Evolutionary conservation across 1,284 basidiomycete species (phyloP).

Genomic region (Microbotryum lychnidis-dioicae): DNA sequence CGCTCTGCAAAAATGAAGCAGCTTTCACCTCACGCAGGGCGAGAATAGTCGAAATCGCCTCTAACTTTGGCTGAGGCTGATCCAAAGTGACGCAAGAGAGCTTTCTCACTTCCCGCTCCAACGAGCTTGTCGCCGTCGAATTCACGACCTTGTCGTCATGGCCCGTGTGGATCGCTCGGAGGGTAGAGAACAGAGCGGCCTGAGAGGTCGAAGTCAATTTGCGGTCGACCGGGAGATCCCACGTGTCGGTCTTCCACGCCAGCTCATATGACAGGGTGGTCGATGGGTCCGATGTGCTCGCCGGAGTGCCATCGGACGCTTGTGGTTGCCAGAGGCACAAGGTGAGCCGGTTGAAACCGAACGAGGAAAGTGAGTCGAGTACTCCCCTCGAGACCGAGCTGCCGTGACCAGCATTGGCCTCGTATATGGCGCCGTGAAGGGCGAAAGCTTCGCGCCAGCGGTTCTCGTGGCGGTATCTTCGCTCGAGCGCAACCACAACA

Average conservation of each 20-base stretch:
- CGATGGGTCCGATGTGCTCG: slow-evolving; percentile 1
- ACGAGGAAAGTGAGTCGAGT: slow-evolving; percentile 67
- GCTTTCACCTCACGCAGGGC: slow-evolving; percentile 63
- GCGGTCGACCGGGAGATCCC: slow-evolving; percentile 71
- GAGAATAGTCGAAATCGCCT: slow-evolving; percentile 60
- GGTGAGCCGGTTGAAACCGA: slow-evolving; percentile 73
- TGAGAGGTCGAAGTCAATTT: slow-evolving; percentile 38
- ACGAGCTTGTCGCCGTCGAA: slow-evolving; percentile 40
- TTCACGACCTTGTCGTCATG: slow-evolving; percentile 52
- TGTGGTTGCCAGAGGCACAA: slow-evolving; percentile 20
- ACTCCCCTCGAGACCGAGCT: slow-evolving; percentile 44
- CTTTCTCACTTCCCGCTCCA: slow-evolving; percentile 51
- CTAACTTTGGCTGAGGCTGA: slow-evolving; percentile 63
- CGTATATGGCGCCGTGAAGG: slow-evolving; percentile 75
- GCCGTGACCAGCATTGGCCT: slow-evolving; percentile 38
- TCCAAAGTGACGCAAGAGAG: slow-evolving; percentile 62
- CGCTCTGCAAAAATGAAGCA: slow-evolving; percentile 39
- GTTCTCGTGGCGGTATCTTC: slow-evolving; percentile 80
- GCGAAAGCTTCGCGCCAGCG: slow-evolving; percentile 85
- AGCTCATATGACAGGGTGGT: slow-evolving; percentile 51
- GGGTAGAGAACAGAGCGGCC: slow-evolving; percentile 60
- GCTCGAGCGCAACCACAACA: slow-evolving; percentile 65
- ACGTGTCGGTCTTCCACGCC: slow-evolving; percentile 81
- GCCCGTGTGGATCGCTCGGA: slow-evolving; percentile 68
- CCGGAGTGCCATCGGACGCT: slow-evolving; percentile 1